Base-by-base conservation (phyloP, 257 asterid genomes). In the Gentiana macrophylla region DNA sequence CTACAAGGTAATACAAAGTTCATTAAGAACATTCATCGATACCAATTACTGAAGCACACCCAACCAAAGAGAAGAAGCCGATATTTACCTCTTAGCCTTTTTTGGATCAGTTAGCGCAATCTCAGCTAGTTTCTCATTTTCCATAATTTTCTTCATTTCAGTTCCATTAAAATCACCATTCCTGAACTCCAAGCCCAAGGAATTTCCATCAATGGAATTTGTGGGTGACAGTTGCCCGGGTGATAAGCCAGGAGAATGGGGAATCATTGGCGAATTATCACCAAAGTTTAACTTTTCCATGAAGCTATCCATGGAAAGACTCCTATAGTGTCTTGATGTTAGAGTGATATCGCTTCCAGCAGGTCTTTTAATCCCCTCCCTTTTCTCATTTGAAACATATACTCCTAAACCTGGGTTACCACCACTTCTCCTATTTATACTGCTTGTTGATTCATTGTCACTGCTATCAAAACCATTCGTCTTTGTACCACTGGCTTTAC, bases 301-400 rank as follows among this genome's bases (percentile, higher is more conserved):
- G 63, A 88, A 84, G 60, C 94, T 91, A 64, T 91, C 98, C 95
- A 91, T 79, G 0, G 98, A 91, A 52, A 84, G 62, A 62, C 98
- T 91, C 64, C 98, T 66, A 37, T 78, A 84, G 79, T 91, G 97
- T 53, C 98, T 76, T 35, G 80, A 68, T 41, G 94, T 74, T 2
- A 94, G 94, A 52, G 88, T 72, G 33, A 81, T 83, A 68, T 89
- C 96, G 58, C 74, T 86, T 32, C 64, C 94, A 8, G 93, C 89
- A 65, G 70, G 81, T 71, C 97, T 74, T 53, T 86, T 81, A 60
- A 74, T 43, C 62, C 94, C 95, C 56, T 84, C 95, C 63, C 77
- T 80, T 68, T 76, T 81, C 62, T 72, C 78, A 32, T 67, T 62
- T 56, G 65, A 64, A 24, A 24, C 24, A 24, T 24, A 24, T 24